phyloP scores from a whole-genome alignment of 768 basidiomycete species.

The Macrolepiota fuliginosa region DNA sequence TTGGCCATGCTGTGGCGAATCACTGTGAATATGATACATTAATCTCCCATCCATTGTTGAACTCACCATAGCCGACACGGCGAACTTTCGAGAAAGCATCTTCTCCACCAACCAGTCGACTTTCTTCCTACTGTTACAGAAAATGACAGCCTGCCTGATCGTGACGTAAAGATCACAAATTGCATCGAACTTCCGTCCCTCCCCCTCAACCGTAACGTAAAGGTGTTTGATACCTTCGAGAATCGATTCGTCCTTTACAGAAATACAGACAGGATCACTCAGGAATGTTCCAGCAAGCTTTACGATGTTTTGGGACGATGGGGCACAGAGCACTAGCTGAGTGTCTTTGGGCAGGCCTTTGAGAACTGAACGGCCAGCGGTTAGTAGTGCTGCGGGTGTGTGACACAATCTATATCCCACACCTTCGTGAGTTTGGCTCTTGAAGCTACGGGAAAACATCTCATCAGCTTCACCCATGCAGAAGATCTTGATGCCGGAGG shows the following conservation, averaged over 20 bases:
- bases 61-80: constrained; percentile 93
- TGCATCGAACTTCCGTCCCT: constrained; percentile 99
- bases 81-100: constrained; percentile 95
- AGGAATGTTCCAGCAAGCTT: constrained; percentile 99
- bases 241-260: constrained; percentile 97
- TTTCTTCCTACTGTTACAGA: constrained; percentile 99
- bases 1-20: constrained; percentile 75
- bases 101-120: constrained; percentile 99
- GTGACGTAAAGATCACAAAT: constrained; percentile 98
- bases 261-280: constrained; percentile 94
- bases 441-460: constrained; percentile 98
- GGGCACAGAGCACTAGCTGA: constrained; percentile 96
- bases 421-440: constrained; percentile 96
- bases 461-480: constrained; percentile 99
- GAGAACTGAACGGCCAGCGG: constrained; percentile 58
- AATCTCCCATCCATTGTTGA: constrained; percentile 7
- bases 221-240: constrained; percentile 99
- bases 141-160: constrained; percentile 99
- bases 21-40: constrained; percentile 20
- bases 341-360: constrained; percentile 95
- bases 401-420: constrained; percentile 5
- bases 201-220: constrained; percentile 99
- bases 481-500: constrained; percentile 89
- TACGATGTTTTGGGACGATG: constrained; percentile 95
- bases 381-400: not conserved